Evolutionary conservation across 2,329 filamentous ascomycete species (phyloP).

Genomic region (Alternaria ventricosa): DNA sequence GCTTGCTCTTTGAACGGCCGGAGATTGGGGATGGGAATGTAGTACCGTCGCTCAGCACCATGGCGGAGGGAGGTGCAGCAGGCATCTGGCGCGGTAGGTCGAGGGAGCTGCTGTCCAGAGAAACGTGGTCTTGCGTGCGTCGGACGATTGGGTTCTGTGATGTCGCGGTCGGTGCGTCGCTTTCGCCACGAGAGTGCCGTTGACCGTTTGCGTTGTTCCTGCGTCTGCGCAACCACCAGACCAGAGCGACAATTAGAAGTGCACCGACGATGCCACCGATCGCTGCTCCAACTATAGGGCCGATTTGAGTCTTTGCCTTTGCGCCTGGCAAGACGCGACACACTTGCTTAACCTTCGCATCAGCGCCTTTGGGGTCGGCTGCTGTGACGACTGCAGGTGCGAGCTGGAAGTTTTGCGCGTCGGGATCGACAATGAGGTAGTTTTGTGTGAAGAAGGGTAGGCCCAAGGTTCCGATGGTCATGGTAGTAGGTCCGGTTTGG

Average conservation of each 20-base stretch:
- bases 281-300: constrained; percentile 13
- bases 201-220: neutral
- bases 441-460: constrained; percentile 28
- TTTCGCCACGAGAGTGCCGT: constrained; percentile 11
- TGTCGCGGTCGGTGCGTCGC: constrained; percentile 5
- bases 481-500: constrained; percentile 4
- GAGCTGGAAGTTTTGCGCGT: constrained; percentile 23
- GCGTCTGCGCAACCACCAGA: constrained; percentile 11
- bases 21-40: constrained; percentile 10
- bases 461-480: constrained; percentile 14
- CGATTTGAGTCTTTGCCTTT: constrained; percentile 12
- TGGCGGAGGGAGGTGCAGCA: constrained; percentile 3
- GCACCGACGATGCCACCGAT: constrained; percentile 13
- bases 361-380: constrained; percentile 17
- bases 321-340: constrained; percentile 16
- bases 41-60: constrained; percentile 1
- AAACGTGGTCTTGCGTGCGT: neutral
- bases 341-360: constrained; percentile 20
- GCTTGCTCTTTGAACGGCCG: constrained; percentile 1
- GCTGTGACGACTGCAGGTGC: constrained; percentile 20
- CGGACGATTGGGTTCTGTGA: constrained; percentile 7
- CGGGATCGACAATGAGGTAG: constrained; percentile 25
- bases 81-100: constrained; percentile 13
- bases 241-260: constrained; percentile 12
- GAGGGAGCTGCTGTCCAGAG: constrained; percentile 13